Evolutionary conservation across 164 flowering plant species (phyloP), one percentile per base, ranked within the genome.

Genomic region (Berberis vulgaris): DNA sequence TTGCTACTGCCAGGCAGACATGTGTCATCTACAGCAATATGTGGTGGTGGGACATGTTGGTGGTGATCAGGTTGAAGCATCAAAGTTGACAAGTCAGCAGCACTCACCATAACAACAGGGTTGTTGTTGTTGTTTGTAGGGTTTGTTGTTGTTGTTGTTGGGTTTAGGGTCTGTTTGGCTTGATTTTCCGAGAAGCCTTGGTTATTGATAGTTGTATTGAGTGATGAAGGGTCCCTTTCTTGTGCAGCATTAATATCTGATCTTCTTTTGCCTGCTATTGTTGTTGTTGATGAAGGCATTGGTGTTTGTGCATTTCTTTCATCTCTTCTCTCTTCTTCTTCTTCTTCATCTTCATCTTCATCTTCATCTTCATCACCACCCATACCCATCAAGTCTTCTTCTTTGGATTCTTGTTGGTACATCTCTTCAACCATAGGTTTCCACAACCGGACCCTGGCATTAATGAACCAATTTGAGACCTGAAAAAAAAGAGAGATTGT

Each of bases 401-500:
- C 78, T 62, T 65, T 71, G 66, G 69, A 47, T 60, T 81, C 85
- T 63, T 72, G 76, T 67, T 79, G 81, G 72, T 81, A 81, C 78
- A 81, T 81, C 63, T 81, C 84, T 62, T 81, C 84, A 46, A 81
- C 84, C 84, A 81, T 79, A 54, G 84, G 84, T 71, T 81, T 81
- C 84, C 84, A 81, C 74, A 81, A 60, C 59, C 84, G 64, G 54
- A 80, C 83, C 72, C 83, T 80, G 43, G 83, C 83, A 74, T 80
- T 80, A 45, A 80, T 80, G 72, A 81, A 81, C 84, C 84, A 81
- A 65, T 81, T 81, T 5, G 84, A 74, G 0, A 81, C 84, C 84
- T 81, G 78, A 45, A 59, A 49, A 5, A 5, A 13, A n/a, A 7
- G 38, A 60, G 7, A 26, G 26, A 26, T 26, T 26, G 43, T 41